Conservation (phyloP, 2,329 filamentous ascomycete genomes). For the Fusarium vanettenii region DNA sequence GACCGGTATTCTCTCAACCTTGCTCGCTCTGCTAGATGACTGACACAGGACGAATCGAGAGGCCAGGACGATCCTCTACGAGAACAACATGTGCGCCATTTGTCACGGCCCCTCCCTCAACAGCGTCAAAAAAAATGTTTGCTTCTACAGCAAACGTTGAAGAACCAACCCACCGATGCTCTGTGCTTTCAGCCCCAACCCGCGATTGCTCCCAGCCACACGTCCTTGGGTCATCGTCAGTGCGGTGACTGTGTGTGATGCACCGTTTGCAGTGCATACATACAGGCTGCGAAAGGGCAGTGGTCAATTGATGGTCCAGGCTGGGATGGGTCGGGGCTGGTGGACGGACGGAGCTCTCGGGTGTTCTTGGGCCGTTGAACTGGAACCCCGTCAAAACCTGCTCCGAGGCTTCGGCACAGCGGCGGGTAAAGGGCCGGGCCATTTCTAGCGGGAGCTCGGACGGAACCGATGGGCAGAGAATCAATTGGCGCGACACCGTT, state of each 20-base stretch:
- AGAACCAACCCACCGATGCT: constrained; percentile 15
- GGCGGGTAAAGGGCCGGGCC: constrained; percentile 4
- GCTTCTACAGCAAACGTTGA: constrained; percentile 17
- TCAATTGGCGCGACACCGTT: constrained; percentile 12
- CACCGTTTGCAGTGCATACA: neutral
- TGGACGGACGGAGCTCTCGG: constrained; percentile 2
- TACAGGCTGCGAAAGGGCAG: neutral
- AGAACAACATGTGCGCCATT: neutral
- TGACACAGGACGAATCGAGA: neutral
- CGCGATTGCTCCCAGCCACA: constrained; percentile 1
- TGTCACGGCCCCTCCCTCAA: neutral
- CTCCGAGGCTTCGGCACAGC: constrained; percentile 19
- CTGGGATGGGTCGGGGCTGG: neutral
- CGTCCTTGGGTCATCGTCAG: constrained; percentile 2
- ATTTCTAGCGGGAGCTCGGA: constrained; percentile 3
- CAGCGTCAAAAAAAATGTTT: constrained; percentile 19
- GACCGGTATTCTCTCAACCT: neutral
- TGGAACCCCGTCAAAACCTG: neutral
- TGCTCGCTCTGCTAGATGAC: neutral
- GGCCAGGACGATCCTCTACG: neutral
- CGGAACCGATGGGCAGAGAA: neutral
- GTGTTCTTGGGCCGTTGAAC: neutral
- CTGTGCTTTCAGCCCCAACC: constrained; percentile 24
- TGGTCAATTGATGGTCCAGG: constrained; percentile 24
- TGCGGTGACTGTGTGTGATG: constrained; percentile 4